Conservation (phyloP, 768 basidiomycete species). For the Xerocomus potaroensis region DNA sequence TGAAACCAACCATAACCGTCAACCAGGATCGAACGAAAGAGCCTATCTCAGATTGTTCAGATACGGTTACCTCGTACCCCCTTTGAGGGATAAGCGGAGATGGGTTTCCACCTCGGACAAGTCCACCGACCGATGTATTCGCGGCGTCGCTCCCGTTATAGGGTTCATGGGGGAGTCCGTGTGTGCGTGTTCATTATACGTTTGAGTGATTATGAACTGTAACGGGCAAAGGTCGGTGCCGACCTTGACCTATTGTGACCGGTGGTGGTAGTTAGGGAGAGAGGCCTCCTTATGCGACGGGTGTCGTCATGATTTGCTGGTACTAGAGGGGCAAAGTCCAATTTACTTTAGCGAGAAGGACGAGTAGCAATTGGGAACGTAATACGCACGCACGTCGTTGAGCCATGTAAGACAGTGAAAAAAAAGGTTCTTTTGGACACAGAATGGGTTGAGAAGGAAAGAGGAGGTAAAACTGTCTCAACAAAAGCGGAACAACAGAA, state of each 20-base stretch:
- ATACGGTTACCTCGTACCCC: background rate
- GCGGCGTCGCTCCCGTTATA: background rate
- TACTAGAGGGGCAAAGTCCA: background rate
- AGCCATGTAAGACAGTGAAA: background rate
- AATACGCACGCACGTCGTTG: background rate
- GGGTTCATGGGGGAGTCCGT: background rate
- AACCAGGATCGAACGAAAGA: background rate
- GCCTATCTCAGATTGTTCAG: background rate
- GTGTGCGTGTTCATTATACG: background rate
- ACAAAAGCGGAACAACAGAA: too few species aligned
- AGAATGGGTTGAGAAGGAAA: too few species aligned
- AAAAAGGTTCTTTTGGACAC: too few species aligned
- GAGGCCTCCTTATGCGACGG: background rate
- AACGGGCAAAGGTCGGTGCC: background rate
- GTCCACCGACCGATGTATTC: background rate
- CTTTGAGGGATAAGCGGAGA: background rate
- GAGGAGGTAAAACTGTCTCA: too few species aligned
- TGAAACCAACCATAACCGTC: background rate
- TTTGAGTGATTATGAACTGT: background rate
- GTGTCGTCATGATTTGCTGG: background rate
- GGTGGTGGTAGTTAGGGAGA: background rate
- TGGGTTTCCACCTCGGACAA: background rate
- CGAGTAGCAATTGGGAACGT: background rate
- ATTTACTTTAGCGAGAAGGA: background rate
- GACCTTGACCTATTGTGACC: slow-evolving; percentile 2